Conservation (phyloP, 2,329 filamentous ascomycete genomes). For the Penicillium psychrosexuale region DNA sequence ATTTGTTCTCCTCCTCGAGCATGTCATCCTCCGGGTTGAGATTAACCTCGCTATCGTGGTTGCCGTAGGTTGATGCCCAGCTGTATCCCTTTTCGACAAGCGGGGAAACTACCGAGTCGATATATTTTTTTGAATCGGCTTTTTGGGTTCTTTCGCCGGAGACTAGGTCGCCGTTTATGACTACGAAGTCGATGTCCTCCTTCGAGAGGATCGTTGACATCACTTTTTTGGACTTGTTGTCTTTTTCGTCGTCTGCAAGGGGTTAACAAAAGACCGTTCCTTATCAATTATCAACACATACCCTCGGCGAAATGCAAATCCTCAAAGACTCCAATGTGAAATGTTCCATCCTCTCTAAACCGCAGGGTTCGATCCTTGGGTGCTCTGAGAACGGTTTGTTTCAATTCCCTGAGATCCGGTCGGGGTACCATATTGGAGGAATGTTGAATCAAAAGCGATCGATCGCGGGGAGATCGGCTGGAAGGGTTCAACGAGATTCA, state of each 20-base stretch:
- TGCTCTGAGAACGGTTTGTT: neutral
- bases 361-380: slow-evolving; percentile 12
- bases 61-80: slow-evolving; percentile 69
- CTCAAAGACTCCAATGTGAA: slow-evolving; percentile 60
- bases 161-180: slow-evolving; percentile 69
- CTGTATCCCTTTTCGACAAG: slow-evolving; percentile 55
- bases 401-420: neutral
- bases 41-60: slow-evolving; percentile 64
- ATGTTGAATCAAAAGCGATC: neutral
- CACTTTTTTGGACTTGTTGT: slow-evolving; percentile 56
- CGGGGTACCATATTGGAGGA: slow-evolving; percentile 1
- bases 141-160: slow-evolving; percentile 61
- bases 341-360: slow-evolving; percentile 31
- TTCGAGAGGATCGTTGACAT: slow-evolving; percentile 57
- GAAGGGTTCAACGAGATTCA: neutral
- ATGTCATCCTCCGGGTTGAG: slow-evolving; percentile 48
- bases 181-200: slow-evolving; percentile 59
- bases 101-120: slow-evolving; percentile 59
- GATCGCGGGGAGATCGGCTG: neutral
- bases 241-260: slow-evolving; percentile 44
- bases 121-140: slow-evolving; percentile 55
- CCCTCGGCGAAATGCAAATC: slow-evolving; percentile 71
- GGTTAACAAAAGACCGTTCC: neutral
- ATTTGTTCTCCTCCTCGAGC: slow-evolving; percentile 42
- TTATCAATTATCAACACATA: slow-evolving; percentile 26